Evolutionary conservation across 257 asterid species (phyloP), one percentile per base, ranked within the genome.

Genomic region (Lycium ferocissimum): DNA sequence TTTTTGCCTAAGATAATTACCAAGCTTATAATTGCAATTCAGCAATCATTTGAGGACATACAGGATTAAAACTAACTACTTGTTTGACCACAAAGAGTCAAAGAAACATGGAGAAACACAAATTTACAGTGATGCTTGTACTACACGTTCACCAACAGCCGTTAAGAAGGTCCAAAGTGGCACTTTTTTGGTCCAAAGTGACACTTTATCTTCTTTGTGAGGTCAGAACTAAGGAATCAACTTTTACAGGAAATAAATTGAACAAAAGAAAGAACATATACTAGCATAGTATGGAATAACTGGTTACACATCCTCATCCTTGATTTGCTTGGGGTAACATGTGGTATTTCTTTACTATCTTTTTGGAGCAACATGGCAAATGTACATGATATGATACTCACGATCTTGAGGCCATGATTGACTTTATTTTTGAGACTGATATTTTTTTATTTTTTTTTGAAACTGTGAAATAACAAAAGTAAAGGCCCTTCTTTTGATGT

Each of bases 251-350:
- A 70, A 70, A 17, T 17, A 2, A 70, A 7, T 70, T 38, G 54
- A 38, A 33, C 79, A 70, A 17, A 70, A 70, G 79, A 15, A 70
- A 70, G 49, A 40, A 9, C 40, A 70, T 69, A 40, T 40, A 17
- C 33, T 70, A 17, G n/a, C 9, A 4, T 70, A 0, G 51, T 70
- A 70, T 9, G 15, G 79, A 9, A 70, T 17, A 40, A 17, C 11
- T 3, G 0, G 54, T 40, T 40, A 40, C 56, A 70, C 15, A 70
- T 70, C 79, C 13, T 70, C 79, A 70, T 70, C 56, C 54, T 70
- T 70, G 79, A 70, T 70, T 70, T 40, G 54, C 18, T 70, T 17
- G 79, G 79, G 56, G 79, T 70, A 17, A 70, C 6, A 40, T 70
- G 79, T 70, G 35, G 79, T 20, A 61, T 17, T 70, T 40, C 33